Conservation (phyloP, 768 basidiomycete species). For the Mycena sanguinolenta region DNA sequence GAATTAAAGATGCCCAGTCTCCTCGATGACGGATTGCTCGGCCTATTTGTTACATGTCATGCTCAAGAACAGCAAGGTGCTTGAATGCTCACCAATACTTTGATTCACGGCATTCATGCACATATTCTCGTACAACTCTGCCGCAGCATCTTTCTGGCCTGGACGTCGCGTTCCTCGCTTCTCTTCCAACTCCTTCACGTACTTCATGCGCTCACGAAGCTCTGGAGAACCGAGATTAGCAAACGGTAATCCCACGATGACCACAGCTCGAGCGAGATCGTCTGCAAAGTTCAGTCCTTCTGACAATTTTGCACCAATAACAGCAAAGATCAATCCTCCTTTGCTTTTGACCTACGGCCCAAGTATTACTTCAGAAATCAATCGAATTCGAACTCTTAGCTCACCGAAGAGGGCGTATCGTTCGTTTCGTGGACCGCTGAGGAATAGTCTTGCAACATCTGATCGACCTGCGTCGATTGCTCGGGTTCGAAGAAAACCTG, state of each 20-base stretch:
- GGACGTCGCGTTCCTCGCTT: slow-evolving; percentile 51
- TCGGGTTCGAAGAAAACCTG: slow-evolving; percentile 94
- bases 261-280: slow-evolving; percentile 85
- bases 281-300: slow-evolving; percentile 89
- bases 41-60: slow-evolving; percentile 58
- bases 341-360: slow-evolving; percentile 50
- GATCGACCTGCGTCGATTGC: slow-evolving; percentile 78
- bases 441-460: slow-evolving; percentile 80
- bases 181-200: slow-evolving; percentile 76
- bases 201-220: slow-evolving; percentile 91
- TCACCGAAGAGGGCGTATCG: slow-evolving; percentile 15
- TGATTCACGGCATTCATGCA: slow-evolving; percentile 98
- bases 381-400: not conserved
- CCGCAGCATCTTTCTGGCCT: slow-evolving; percentile 74
- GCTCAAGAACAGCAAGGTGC: not conserved
- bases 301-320: slow-evolving; percentile 96
- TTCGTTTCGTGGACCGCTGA: slow-evolving; percentile 53
- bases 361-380: not conserved
- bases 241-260: slow-evolving; percentile 93
- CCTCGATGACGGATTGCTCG: slow-evolving; percentile 91
- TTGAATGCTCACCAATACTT: slow-evolving; percentile 80
- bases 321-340: slow-evolving; percentile 87
- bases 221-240: slow-evolving; percentile 93
- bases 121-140: slow-evolving; percentile 91
- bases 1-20: slow-evolving; percentile 93